Base-by-base conservation (phyloP, 2,329 filamentous ascomycete genomes). In the Botrytis squamosa region DNA sequence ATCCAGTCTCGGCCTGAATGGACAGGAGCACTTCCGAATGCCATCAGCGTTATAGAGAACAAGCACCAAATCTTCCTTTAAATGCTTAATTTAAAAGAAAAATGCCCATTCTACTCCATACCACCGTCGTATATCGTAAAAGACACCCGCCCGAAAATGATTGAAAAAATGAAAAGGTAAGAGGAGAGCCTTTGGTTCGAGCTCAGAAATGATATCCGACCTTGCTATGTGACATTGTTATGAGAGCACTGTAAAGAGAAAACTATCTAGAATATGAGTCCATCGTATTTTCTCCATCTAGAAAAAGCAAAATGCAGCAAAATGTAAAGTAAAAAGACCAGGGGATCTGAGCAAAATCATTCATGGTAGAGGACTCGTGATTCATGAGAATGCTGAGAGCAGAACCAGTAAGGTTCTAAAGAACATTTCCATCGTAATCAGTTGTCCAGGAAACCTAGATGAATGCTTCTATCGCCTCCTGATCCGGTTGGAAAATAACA, bases 11-110 rank as follows among this genome's bases (percentile, higher is more conserved):
- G 76, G 76, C 77, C 75, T 78, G 76, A 77, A 81, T 81, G 80
- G 80, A 78, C 80, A 79, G 80, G 80, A 81, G 80, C 80, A 81
- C 80, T 81, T 81, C 80, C 80, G 76, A 81, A 78, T 81, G 79
- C 80, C 80, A 81, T 80, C 79, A 79, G 79, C 79, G 77, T 77
- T 74, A 76, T 75, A 75, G 77, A 76, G 73, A 71, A 75, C 72
- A 73, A 73, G 72, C 72, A 73, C 63, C 71, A 78, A 55, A 44
- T 78, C 74, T 71, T 75, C 74, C 74, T 74, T 76, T 76, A 72
- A 55, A 60, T 57, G 57, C 76, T 60, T 59, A n/a, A n/a, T 75
- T 63, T 69, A 70, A 76, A 74, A 75, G 75, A 71, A 33, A 70
- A 72, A 76, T 76, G 75, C 76, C 75, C 73, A 74, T 64, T 68